These are phyloP conservation scores for Backusella tuberculispora DNA, from an alignment of 192 early-diverging fungal species.

Conservation along the genomic window DNA sequence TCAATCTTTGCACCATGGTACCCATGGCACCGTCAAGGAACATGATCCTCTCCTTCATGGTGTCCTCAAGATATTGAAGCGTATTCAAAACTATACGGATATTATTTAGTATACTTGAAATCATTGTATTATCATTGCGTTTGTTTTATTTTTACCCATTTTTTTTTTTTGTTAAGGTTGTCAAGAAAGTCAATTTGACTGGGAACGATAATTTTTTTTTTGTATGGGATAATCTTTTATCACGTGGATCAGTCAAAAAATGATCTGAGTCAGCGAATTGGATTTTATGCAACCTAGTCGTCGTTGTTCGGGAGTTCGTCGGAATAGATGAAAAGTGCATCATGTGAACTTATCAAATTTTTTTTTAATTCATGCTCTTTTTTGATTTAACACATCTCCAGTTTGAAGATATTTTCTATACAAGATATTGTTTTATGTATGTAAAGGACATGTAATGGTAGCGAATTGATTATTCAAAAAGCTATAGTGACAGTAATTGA, in stretches of 20 bases:
- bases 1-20: constrained; percentile 85
- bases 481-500: no score
- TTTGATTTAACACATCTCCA: no score
- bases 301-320: background rate
- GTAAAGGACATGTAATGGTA: no score
- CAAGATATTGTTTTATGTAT: no score
- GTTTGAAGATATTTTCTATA: no score
- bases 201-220: background rate
- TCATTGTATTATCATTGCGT: background rate
- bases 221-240: background rate
- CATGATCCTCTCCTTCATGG: constrained; percentile 87
- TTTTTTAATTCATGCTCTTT: no score
- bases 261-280: background rate
- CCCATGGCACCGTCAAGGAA: constrained; percentile 98
- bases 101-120: background rate
- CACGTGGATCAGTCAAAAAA: constrained; percentile 3
- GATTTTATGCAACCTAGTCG: background rate
- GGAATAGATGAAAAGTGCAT: background rate
- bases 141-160: background rate
- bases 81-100: constrained; percentile 38
- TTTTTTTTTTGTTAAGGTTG: constrained; percentile 3
- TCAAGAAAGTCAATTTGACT: background rate
- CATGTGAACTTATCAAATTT: background rate
- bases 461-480: no score
- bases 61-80: constrained; percentile 72